Evolutionary conservation across 2,329 filamentous ascomycete genomes (phyloP), one percentile per base, ranked within the genome.

Genomic region (Phialocephala subalpina): DNA sequence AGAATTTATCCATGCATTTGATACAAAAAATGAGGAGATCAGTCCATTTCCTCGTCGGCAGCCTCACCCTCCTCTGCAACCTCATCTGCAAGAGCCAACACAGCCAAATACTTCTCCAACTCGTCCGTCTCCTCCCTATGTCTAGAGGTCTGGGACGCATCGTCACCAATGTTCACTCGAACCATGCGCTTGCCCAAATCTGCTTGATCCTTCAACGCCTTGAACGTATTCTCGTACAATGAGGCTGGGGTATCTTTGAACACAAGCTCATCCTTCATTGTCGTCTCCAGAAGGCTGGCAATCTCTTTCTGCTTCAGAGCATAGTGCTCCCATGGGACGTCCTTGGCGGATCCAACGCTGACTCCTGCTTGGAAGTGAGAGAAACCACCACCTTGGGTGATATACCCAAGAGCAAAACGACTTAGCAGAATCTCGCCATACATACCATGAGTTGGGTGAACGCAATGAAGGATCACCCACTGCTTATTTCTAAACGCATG

Each of bases 381-480:
- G 25, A 55, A 55, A 12, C 52, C 52, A 27, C 52, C 52, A 14
- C 52, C 52, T 55, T 55, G 52, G 2, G 52, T 35, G 22, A 22
- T 27, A 35, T 55, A 55, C 4, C 20, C 52, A 18, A 55, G 52
- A 35, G 20, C 20, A 18, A 55, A n/a, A 55, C 52, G 52, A 29
- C 14, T 55, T 29, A 35, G 14, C 12, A 55, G 12, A 29, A 55
- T 55, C 25, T 55, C 52, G 9, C 29, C 52, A 55, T 18, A 55
- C 20, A 29, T 27, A 27, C 25, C 25, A 35, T 55, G 52, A 27
- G 25, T 29, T 16, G 22, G 52, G 16, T 55, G 20, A 12, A 2
- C 2, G 16, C 14, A 35, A 16, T 55, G 22, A 4, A 29, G 20
- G 52, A 55, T 35, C 12, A 55, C 25, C 9, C 16, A 55, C 25